Evolutionary conservation across 495 filamentous ascomycete genomes (phyloP), one percentile per base, ranked within the genome.

Genomic region (Xylaria flabelliformis): DNA sequence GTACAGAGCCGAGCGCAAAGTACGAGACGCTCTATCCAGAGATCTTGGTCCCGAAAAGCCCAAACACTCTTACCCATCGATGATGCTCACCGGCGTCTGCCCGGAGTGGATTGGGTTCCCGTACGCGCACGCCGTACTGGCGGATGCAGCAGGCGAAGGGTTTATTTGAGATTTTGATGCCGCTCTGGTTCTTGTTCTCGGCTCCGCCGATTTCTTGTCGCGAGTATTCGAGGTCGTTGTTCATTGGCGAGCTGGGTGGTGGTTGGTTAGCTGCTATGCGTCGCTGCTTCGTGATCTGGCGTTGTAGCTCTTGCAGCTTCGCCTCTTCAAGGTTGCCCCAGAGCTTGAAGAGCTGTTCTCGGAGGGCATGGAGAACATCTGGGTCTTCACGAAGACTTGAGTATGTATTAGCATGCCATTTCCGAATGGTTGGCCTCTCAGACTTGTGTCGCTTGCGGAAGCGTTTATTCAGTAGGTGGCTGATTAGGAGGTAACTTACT

Each of bases 311-410:
- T 17, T 73, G 71, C n/a, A 46, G 51, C 76, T 92, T 93, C 58
- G 76, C 72, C 77, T 97, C 94, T 78, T 93, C 91, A 8, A 98
- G 87, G 71, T 97, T 86, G 4, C 95, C 95, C 94, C 95, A 98
- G 9, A 98, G 85, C 41, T 88, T 82, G 79, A 90, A 95, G 19
- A 97, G 86, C 76, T 90, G 90, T 76, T 97, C 89, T 50, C 87
- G 84, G 1, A 98, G 80, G 9, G 79, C 67, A 34, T 55, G 74
- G 8, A 97, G 79, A 3, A 77, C 73, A 0, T 75, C 46, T 6
- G 77, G 50, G 46, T 91, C 79, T 63, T 75, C 75, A 21, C 87
- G 87, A 9, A 97, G 87, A 79, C 77, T 29, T 79, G 86, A 61
- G 19, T 62, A 4, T 53, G 55, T 17, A 41, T 76, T 68, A 72